Evolutionary conservation across 345 rosid genomes (phyloP).

Genomic region (Salix purpurea): DNA sequence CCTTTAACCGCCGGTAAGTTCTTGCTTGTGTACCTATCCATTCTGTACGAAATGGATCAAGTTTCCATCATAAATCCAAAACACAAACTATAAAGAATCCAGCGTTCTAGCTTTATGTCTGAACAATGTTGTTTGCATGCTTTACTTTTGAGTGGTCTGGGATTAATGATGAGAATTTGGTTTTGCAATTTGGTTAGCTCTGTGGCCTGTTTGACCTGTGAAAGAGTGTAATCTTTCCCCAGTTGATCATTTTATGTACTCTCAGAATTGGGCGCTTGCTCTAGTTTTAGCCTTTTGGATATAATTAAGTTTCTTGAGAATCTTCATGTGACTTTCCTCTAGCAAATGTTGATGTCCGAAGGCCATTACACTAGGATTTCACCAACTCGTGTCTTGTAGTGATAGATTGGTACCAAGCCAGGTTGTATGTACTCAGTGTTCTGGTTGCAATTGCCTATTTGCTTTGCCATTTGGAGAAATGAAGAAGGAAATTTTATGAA

Average conservation of each 20-base stretch:
- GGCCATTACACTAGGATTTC: not conserved
- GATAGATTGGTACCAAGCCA: not conserved
- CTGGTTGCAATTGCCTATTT: not conserved
- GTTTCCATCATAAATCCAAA: not conserved
- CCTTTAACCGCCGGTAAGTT: conserved; percentile 22
- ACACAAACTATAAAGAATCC: no score
- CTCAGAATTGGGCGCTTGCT: no score
- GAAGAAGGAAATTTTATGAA: not conserved
- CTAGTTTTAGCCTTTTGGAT: no score
- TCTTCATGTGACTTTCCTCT: no score
- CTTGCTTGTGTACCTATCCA: not conserved
- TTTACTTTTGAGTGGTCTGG: not conserved
- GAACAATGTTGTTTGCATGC: not conserved
- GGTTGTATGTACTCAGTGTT: not conserved
- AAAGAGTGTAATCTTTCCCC: no score
- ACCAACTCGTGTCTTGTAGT: not conserved
- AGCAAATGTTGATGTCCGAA: not conserved
- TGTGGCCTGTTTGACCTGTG: no score
- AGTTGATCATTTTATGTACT: no score
- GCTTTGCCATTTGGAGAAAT: not conserved
- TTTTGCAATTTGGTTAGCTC: no score
- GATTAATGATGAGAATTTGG: not conserved
- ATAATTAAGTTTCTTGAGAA: no score
- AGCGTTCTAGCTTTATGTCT: not conserved
- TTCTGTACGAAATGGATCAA: not conserved